Evolutionary conservation across 371 early-diverging fungal genomes (phyloP), one percentile per base, ranked within the genome.

Genomic region (Mucor plumbeus): DNA sequence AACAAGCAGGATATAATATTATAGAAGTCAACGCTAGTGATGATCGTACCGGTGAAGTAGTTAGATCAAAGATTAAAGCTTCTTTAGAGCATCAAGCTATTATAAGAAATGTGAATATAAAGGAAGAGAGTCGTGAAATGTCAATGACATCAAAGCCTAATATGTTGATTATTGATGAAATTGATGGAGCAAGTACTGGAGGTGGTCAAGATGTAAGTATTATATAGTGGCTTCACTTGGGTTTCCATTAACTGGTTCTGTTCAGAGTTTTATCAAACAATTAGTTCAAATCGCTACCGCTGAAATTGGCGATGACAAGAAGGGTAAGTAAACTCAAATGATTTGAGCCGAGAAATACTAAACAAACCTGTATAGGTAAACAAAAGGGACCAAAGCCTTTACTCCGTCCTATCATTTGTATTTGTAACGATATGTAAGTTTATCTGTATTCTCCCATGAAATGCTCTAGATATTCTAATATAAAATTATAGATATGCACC

Each of bases 1-100:
- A 86, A 48, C 96, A 97, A 68, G 88, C 93, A n/a, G 97, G 97
- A 1, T 95, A 99, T 72, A 87, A 93, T 50, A 77, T 93, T 4
- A 80, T 98, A 17, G 99, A 99, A 82, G 91, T 99, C 74, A 99
- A 99, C 80, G 99, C 99, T 5, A 95, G 97, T 85, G 99, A 99
- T 76, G 98, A 97, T 76, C 95, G 98, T 66, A 94, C 97, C 0
- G 94, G 90, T 0, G 84, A 88, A 7, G 75, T 86, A 1, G 85
- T 97, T 1, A 83, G 85, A 47, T 85, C 89, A 47, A 90, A 91
- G 67, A 85, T 98, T 21, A 78, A 87, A 47, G 77, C 91, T 17
- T 93, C 94, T 0, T 70, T 96, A 38, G 92, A 93, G 62, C 88
- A 88, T 62, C 90, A 94, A 64, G 87, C 92, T 3, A 85, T 95